phyloP scores from a whole-genome alignment of 1,284 basidiomycete genomes.

The Ustilago crameri region DNA sequence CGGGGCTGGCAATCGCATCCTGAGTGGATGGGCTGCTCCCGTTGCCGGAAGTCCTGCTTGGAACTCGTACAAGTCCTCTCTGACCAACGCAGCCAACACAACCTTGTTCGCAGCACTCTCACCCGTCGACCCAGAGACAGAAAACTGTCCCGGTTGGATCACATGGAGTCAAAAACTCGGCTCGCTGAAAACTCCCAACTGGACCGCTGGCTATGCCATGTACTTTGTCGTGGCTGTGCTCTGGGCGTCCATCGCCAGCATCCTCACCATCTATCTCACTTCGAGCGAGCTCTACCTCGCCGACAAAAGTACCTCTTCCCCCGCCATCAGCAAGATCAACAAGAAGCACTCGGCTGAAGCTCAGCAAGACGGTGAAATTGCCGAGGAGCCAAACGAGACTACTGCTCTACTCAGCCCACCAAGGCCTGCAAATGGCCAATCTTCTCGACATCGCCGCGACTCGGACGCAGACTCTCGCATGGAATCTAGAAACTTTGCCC shows the following conservation, averaged over 20 bases:
- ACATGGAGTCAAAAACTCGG: conserved; percentile 73
- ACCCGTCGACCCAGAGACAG: conserved; percentile 35
- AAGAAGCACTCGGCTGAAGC: conserved; percentile 7
- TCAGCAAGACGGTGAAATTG: background rate
- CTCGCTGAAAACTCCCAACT: conserved; percentile 49
- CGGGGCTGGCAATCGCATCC: conserved; percentile 48
- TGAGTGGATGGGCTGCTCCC: conserved; percentile 57
- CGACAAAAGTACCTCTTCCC: conserved; percentile 12
- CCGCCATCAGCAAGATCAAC: conserved; percentile 14
- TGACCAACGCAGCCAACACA: conserved; percentile 9
- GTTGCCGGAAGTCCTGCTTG: conserved; percentile 57
- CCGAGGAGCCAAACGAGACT: conserved; percentile 27
- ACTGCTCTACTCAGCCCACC: conserved; percentile 26
- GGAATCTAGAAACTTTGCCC: conserved; percentile 14
- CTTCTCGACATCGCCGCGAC: conserved; percentile 3
- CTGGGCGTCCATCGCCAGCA: conserved; percentile 69
- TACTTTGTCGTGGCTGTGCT: conserved; percentile 73
- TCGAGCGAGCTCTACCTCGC: conserved; percentile 70
- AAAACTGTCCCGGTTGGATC: conserved; percentile 78
- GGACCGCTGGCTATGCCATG: conserved; percentile 76
- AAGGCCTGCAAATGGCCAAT: conserved; percentile 7
- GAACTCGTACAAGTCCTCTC: conserved; percentile 44
- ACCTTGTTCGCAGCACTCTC: conserved; percentile 17
- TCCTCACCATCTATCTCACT: conserved; percentile 86
- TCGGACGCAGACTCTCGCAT: conserved; percentile 3